Percentiles rank a stretch among this genome's conserved stretches.
Conservation (phyloP, 257 asterid genomes). For the Handroanthus guayacan region DNA sequence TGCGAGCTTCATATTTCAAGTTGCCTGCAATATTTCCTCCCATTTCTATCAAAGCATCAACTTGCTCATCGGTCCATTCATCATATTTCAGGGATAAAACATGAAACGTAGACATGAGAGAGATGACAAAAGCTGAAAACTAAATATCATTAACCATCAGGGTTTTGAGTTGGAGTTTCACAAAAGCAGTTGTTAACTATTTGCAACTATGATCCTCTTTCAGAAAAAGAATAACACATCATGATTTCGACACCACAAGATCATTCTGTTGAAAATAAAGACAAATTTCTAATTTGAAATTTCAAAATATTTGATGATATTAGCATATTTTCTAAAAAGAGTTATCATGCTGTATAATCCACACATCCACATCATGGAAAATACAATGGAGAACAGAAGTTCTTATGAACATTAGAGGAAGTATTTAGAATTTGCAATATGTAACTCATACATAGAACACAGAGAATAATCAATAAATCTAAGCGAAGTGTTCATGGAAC, state of each 20-base stretch:
- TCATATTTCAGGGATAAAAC: constrained; percentile 84
- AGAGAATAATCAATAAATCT: too few relatives aligned
- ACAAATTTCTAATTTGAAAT: background rate
- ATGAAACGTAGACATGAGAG: constrained; percentile 43
- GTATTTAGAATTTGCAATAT: too few relatives aligned
- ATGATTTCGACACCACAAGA: background rate
- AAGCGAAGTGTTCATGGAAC: too few relatives aligned
- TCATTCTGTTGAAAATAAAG: background rate
- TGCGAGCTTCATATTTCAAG: constrained; percentile 71
- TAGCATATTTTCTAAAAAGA: background rate
- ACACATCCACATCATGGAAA: too few relatives aligned
- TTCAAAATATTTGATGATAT: background rate
- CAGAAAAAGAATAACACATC: background rate
- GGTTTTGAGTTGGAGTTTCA: too few relatives aligned
- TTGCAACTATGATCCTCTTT: too few relatives aligned
- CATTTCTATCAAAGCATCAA: constrained; percentile 68
- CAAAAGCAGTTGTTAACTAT: too few relatives aligned
- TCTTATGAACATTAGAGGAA: too few relatives aligned
- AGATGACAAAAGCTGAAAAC: background rate
- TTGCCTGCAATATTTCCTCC: constrained; percentile 83
- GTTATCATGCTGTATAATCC: background rate
- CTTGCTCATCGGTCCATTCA: constrained; percentile 93
- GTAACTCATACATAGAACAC: too few relatives aligned
- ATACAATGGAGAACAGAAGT: too few relatives aligned
- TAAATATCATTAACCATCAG: too few relatives aligned